A percentile compares a stretch with the other conserved stretches of the same genome.
Conservation (phyloP, 2,329 filamentous ascomycete genomes). For the Ramularia collo-cygni region DNA sequence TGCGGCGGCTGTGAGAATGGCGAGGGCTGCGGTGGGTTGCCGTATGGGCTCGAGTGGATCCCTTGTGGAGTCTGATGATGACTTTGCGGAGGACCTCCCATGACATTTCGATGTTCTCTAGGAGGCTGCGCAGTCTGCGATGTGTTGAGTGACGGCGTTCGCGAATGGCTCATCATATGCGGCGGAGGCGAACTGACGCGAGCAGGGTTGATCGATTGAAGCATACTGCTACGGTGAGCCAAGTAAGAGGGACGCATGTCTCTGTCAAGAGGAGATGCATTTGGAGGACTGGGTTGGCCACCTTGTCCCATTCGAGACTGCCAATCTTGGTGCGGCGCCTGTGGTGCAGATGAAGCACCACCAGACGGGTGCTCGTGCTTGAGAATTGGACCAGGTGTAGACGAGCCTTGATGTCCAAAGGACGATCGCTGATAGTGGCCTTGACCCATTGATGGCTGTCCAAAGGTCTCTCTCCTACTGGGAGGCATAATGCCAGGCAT, state of each 20-base stretch:
- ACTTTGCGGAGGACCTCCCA: slow-evolving; percentile 15
- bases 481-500: slow-evolving; percentile 15
- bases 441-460: slow-evolving; percentile 22
- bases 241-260: slow-evolving; percentile 25
- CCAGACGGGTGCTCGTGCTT: slow-evolving; percentile 24
- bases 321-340: slow-evolving; percentile 23
- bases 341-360: slow-evolving; percentile 11
- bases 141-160: slow-evolving; percentile 27
- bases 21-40: slow-evolving; percentile 14
- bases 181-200: slow-evolving; percentile 32
- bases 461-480: slow-evolving; percentile 22
- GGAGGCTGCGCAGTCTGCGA: slow-evolving; percentile 11
- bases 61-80: slow-evolving; percentile 20
- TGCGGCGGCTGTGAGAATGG: slow-evolving; percentile 21
- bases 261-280: slow-evolving; percentile 22
- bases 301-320: slow-evolving; percentile 15
- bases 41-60: slow-evolving; percentile 27
- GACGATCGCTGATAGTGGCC: slow-evolving; percentile 19
- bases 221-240: slow-evolving; percentile 22
- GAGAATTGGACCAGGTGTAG: slow-evolving; percentile 17
- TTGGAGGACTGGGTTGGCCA: slow-evolving; percentile 18
- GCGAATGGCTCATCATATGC: slow-evolving; percentile 25
- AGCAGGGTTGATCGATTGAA: slow-evolving; percentile 24
- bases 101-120: slow-evolving; percentile 17
- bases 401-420: slow-evolving; percentile 20